Conservation (phyloP, 805 yeast genomes). For the Wickerhamiella nectarea region DNA sequence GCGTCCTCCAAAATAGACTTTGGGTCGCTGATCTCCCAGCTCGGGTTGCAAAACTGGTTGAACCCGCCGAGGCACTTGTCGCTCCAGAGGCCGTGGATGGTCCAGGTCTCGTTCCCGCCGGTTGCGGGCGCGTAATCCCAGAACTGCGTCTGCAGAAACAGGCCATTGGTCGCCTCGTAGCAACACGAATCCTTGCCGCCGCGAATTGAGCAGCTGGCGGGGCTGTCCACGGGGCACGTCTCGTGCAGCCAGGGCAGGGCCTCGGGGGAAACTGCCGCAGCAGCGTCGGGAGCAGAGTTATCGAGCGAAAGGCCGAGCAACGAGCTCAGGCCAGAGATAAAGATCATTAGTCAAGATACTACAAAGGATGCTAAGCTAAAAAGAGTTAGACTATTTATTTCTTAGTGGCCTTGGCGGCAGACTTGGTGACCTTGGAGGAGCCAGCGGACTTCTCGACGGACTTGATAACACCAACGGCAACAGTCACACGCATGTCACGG, state of each 20-base stretch:
- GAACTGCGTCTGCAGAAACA: slow-evolving; percentile 73
- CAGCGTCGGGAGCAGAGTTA: background rate
- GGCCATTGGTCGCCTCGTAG: slow-evolving; percentile 77
- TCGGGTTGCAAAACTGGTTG: slow-evolving; percentile 61
- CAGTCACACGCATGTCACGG: slow-evolving; percentile 99
- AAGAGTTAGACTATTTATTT: slow-evolving; percentile 33
- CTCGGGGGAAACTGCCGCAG: background rate
- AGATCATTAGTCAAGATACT: background rate
- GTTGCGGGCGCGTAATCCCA: slow-evolving; percentile 77
- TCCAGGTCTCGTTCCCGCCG: slow-evolving; percentile 59
- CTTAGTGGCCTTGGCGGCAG: slow-evolving; percentile 75
- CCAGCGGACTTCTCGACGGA: slow-evolving; percentile 74
- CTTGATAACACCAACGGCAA: slow-evolving; percentile 99
- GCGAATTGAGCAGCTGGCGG: slow-evolving; percentile 23
- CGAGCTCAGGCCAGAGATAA: too few relatives aligned
- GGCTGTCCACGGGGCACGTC: slow-evolving; percentile 25
- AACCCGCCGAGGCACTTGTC: slow-evolving; percentile 75
- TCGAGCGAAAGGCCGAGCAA: background rate
- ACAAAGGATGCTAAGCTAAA: background rate
- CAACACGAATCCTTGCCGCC: slow-evolving; percentile 48
- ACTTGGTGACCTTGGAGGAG: slow-evolving; percentile 85
- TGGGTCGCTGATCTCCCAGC: slow-evolving; percentile 41
- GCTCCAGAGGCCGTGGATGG: slow-evolving; percentile 82
- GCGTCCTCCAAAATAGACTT: slow-evolving; percentile 31
- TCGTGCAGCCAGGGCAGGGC: slow-evolving; percentile 15